Evolutionary conservation across 2,329 filamentous ascomycete species (phyloP).

Genomic region (Didymella arachidicola): DNA sequence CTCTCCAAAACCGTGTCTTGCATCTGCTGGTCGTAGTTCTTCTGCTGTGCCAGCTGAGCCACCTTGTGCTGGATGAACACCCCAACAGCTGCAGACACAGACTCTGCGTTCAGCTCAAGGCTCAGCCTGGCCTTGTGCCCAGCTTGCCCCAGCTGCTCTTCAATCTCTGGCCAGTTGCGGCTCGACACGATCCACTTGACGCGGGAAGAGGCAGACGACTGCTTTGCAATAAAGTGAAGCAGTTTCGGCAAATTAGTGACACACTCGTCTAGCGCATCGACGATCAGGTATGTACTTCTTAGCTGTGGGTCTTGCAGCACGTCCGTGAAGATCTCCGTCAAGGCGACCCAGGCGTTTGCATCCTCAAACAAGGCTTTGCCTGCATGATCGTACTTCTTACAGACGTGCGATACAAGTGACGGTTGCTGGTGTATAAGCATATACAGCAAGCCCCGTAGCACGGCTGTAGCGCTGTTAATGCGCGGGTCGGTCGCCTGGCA

Average conservation of each 20-base stretch:
- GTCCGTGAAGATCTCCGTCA: constrained; percentile 46
- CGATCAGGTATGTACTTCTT: not conserved
- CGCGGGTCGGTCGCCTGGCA: constrained; percentile 39
- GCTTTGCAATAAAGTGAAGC: not conserved
- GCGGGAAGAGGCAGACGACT: not conserved
- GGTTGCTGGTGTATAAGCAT: constrained; percentile 46
- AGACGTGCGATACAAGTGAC: constrained; percentile 1
- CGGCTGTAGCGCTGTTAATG: constrained; percentile 28
- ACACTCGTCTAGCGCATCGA: not conserved
- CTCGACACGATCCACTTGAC: not conserved
- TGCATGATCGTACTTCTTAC: constrained; percentile 7
- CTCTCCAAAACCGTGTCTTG: not conserved
- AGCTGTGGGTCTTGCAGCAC: not conserved
- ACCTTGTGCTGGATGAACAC: not conserved
- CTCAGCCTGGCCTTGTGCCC: not conserved
- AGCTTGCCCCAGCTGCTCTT: not conserved
- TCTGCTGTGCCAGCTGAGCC: not conserved
- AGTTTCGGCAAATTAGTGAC: not conserved
- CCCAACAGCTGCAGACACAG: not conserved
- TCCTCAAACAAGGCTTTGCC: constrained; percentile 19
- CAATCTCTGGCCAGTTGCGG: not conserved
- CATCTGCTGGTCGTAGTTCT: not conserved
- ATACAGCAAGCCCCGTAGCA: constrained; percentile 56
- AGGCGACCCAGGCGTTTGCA: constrained; percentile 21
- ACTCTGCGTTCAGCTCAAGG: not conserved